A percentile compares a stretch with the other conserved stretches of the same genome.
Conservation (phyloP, 73 alveolate species). For the Symbiodinium pilosum region DNA sequence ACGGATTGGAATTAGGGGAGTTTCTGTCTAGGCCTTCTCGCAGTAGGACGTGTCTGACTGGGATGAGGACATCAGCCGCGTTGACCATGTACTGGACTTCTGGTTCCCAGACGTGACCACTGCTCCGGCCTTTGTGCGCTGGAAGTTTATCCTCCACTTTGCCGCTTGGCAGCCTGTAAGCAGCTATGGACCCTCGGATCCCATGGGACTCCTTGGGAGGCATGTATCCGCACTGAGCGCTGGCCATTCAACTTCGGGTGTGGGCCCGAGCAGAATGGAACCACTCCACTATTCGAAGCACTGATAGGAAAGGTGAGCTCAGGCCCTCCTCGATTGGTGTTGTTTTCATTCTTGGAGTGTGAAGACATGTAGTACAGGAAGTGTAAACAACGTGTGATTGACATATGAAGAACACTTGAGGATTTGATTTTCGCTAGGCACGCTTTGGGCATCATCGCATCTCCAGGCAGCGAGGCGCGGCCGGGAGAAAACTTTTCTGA, state of each 20-base stretch:
- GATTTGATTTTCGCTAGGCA: too few relatives aligned
- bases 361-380: too few relatives aligned
- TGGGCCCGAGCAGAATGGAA: neutral
- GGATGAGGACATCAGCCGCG: slow-evolving; percentile 73
- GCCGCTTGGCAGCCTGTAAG: too few relatives aligned
- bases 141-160: slow-evolving; percentile 75
- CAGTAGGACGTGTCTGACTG: neutral
- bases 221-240: slow-evolving; percentile 67
- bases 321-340: too few relatives aligned
- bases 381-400: too few relatives aligned
- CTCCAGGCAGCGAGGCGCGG: slow-evolving; percentile 60
- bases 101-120: slow-evolving; percentile 84
- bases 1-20: too few relatives aligned
- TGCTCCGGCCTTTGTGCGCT: slow-evolving; percentile 75
- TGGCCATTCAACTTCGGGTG: slow-evolving; percentile 87
- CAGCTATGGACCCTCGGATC: neutral
- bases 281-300: neutral
- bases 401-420: too few relatives aligned
- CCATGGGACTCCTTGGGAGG: too few relatives aligned
- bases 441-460: slow-evolving; percentile 85
- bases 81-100: slow-evolving; percentile 66
- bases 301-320: too few relatives aligned
- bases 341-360: too few relatives aligned
- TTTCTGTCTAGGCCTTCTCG: too few relatives aligned
- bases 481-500: neutral